A percentile compares a stretch with the other conserved stretches of the same genome.
phyloP scores from a whole-genome alignment of 305 asterid species.

The Solanum hybrid region DNA sequence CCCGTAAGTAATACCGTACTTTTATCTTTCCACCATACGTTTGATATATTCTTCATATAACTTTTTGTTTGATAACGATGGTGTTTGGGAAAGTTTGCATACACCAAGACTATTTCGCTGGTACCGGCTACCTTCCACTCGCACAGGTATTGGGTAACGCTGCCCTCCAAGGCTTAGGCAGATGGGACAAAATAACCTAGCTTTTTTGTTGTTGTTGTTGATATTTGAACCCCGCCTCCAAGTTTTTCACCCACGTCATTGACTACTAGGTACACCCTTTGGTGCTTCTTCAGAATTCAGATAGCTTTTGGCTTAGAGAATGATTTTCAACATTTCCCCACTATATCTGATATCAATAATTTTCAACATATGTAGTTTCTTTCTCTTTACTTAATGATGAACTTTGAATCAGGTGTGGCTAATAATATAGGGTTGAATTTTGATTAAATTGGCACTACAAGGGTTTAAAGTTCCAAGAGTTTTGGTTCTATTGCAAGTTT shows the following conservation, averaged over 20 bases:
- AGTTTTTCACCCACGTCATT: not conserved
- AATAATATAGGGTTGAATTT: not conserved
- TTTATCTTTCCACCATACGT: not conserved
- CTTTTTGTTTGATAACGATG: not conserved
- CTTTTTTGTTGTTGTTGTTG: not conserved
- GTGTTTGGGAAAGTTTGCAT: not conserved
- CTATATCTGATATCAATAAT: not conserved
- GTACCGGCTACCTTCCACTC: not conserved
- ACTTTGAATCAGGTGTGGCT: not conserved
- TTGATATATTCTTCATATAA: not conserved
- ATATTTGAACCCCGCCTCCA: not conserved
- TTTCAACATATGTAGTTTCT: not conserved
- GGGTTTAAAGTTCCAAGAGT: not conserved
- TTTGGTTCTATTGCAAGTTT: not conserved
- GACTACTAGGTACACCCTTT: not conserved
- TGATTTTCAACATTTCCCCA: not conserved
- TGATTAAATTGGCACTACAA: not conserved
- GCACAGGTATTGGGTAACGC: not conserved
- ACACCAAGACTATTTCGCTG: not conserved
- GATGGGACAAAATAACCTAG: not conserved
- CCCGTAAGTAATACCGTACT: conserved; percentile 45
- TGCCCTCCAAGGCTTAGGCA: not conserved
- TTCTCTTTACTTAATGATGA: not conserved
- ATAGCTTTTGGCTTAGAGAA: not conserved
- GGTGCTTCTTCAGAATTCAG: not conserved